Evolutionary conservation across 2,329 filamentous ascomycete species (phyloP), one percentile per base, ranked within the genome.

Genomic region (Bertia moriformis): DNA sequence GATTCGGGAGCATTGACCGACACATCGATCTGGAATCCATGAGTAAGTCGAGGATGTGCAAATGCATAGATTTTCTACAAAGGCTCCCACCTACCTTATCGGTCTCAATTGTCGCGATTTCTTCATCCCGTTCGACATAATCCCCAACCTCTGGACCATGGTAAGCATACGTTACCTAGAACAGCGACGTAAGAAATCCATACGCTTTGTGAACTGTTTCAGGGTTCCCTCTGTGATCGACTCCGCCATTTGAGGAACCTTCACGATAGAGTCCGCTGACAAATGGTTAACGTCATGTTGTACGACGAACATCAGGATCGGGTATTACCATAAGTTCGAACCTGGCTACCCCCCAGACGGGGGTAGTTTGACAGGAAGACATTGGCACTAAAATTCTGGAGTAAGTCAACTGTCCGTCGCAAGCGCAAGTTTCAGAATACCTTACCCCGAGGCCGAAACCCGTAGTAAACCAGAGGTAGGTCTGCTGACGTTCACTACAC

Each of bases 41-140:
- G 22, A 36, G 22, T 37, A 39, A 19, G 22, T n/a, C n/a, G 30
- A 18, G 33, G 32, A 30, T 15, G 17, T 27, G 14, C 14, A 4
- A 40, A 41, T n/a, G 14, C 12, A 33, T 14, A 4, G 18, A 32
- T 14, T 36, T 20, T n/a, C 27, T 4, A 15, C 14, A 12, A n/a
- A n/a, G n/a, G n/a, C n/a, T n/a, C n/a, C n/a, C n/a, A 41, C 58
- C 45, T 65, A 86, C 85, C 78, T 98, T 98, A 72, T 98, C 91
- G 13, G 91, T 98, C 65, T 98, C 91, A 54, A 98, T 98, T 38
- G 89, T 95, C 20, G 91, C 91, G 59, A 98, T 89, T 60, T 98
- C 91, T 64, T 96, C 91, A 55, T 98, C 91, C 52, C 81, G 80
- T 66, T 93, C 87, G 39, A 98, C 88, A 51, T 78, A 88, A 58